phyloP scores from a whole-genome alignment of 2,329 filamentous ascomycete genomes.

The Lecanicillium sp. region DNA sequence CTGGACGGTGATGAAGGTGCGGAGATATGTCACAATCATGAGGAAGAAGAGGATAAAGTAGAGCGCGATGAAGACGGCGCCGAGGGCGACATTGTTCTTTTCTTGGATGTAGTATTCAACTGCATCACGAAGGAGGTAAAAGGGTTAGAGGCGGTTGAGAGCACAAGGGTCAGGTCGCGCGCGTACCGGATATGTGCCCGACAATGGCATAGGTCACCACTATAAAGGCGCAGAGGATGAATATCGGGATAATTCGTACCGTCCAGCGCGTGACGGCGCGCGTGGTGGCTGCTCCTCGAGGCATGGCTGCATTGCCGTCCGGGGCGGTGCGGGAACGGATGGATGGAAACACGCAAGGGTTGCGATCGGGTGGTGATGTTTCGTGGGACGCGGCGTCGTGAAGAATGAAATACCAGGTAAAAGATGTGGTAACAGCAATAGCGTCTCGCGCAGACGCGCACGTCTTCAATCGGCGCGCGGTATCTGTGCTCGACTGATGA shows the following conservation, averaged over 20 bases:
- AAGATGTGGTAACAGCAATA: too few relatives aligned
- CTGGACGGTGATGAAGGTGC: constrained; percentile 61
- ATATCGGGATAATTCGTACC: constrained; percentile 56
- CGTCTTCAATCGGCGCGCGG: too few relatives aligned
- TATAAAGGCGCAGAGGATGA: constrained; percentile 58
- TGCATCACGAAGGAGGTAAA: constrained; percentile 23
- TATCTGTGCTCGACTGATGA: too few relatives aligned
- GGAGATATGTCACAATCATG: constrained; percentile 60
- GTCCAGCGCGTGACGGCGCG: constrained; percentile 24
- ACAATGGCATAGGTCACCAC: constrained; percentile 68
- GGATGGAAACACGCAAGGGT: too few relatives aligned
- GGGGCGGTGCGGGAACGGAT: constrained; percentile 1
- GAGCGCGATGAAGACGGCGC: constrained; percentile 61
- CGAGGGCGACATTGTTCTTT: constrained; percentile 44
- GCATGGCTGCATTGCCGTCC: constrained; percentile 23
- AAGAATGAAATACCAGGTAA: too few relatives aligned
- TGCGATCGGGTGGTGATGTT: too few relatives aligned
- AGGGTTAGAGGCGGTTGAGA: constrained; percentile 4
- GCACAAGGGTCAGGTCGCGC: constrained; percentile 2
- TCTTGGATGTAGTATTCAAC: constrained; percentile 62
- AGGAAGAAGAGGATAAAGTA: constrained; percentile 66
- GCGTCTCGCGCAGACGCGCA: too few relatives aligned
- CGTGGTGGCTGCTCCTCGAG: constrained; percentile 18
- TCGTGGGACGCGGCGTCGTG: too few relatives aligned
- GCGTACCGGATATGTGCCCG: constrained; percentile 59